Percentiles rank a stretch among this genome's conserved stretches.
Conservation (phyloP, 2,329 filamentous ascomycete genomes). For the Tolypocladium endophyticum region DNA sequence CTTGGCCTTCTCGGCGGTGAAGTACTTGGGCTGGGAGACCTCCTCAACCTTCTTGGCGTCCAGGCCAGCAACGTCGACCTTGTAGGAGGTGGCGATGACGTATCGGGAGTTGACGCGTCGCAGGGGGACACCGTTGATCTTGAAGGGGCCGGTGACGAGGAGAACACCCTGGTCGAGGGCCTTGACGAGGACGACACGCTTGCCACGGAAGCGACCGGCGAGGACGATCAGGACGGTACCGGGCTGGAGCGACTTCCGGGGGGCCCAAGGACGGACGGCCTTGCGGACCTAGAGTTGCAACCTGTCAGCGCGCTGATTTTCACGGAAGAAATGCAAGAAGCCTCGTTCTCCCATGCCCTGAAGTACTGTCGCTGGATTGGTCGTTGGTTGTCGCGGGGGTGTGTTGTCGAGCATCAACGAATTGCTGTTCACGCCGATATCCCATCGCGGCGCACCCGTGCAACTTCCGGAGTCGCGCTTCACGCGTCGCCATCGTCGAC, state of each 20-base stretch:
- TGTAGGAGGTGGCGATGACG: constrained; percentile 83
- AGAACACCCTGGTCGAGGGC: constrained; percentile 94
- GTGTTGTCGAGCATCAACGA: neutral
- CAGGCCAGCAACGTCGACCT: constrained; percentile 74
- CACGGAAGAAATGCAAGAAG: neutral
- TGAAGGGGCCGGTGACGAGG: constrained; percentile 98
- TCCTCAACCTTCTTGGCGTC: constrained; percentile 85
- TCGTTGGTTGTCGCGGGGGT: neutral
- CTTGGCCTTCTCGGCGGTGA: constrained; percentile 86
- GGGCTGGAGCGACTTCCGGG: constrained; percentile 81
- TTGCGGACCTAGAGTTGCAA: constrained; percentile 70
- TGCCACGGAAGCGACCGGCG: constrained; percentile 98
- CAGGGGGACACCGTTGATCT: constrained; percentile 98
- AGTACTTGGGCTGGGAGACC: constrained; percentile 73
- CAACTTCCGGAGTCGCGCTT: neutral
- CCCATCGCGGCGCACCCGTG: neutral
- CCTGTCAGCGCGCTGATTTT: constrained; percentile 16
- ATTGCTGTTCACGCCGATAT: neutral
- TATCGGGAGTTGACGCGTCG: constrained; percentile 89
- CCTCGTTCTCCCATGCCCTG: neutral
- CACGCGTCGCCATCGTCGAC: neutral
- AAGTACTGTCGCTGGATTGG: neutral
- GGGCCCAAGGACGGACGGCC: constrained; percentile 75
- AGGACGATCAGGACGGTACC: constrained; percentile 98
- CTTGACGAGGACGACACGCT: constrained; percentile 99